phyloP scores from a whole-genome alignment of 768 basidiomycete species.

The Hemileccinum rubropunctum region DNA sequence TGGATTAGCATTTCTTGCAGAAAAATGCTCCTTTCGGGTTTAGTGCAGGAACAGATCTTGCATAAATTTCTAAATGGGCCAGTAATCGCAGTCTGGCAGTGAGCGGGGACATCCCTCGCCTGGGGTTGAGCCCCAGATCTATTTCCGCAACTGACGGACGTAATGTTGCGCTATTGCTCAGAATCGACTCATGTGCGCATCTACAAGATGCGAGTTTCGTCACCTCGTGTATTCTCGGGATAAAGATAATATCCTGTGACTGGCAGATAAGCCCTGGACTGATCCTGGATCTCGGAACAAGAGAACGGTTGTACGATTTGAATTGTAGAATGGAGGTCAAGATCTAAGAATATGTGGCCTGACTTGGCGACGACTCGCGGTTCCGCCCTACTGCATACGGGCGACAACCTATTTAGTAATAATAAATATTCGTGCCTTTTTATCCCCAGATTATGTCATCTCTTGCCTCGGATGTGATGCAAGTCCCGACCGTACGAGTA shows the following conservation, averaged over 20 bases:
- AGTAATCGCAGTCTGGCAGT: not conserved
- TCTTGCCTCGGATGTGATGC: not conserved
- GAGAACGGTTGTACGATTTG: not conserved
- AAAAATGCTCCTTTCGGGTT: not conserved
- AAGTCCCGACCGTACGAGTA: conserved; percentile 11
- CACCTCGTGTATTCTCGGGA: not conserved
- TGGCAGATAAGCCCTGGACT: not conserved
- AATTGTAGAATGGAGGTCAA: not conserved
- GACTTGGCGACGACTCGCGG: conserved; percentile 3
- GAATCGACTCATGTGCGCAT: no score
- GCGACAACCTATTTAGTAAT: conserved; percentile 8
- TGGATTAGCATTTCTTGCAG: not conserved
- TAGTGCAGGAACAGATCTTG: not conserved
- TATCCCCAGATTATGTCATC: conserved; percentile 25
- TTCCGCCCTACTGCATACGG: conserved; percentile 13
- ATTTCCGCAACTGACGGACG: not conserved
- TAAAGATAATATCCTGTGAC: not conserved
- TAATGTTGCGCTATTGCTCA: not conserved
- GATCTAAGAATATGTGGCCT: not conserved
- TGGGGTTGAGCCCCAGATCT: not conserved
- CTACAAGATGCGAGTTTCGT: no score
- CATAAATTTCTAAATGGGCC: not conserved
- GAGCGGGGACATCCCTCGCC: not conserved
- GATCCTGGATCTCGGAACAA: not conserved
- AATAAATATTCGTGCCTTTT: conserved; percentile 2